These are phyloP conservation scores for Phytophthora uliginosa DNA, from an alignment of 352 stramenopile species.

Conservation along the genomic window DNA sequence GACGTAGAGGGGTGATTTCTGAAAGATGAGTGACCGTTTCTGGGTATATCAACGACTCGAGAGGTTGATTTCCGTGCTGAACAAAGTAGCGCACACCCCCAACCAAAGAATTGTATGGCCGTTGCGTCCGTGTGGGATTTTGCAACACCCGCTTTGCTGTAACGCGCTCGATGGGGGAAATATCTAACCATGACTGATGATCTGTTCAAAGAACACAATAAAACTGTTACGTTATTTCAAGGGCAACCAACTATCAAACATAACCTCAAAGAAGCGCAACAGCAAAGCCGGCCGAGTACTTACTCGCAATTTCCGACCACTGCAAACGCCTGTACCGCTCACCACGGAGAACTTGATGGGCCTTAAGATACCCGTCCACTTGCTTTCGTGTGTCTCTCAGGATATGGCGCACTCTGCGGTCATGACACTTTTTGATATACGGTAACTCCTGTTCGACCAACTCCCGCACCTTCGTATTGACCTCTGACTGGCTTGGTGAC, in stretches of 20 bases:
- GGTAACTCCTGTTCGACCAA: conserved; percentile 45
- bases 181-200: conserved; percentile 32
- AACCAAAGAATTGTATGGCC: conserved; percentile 48
- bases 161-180: conserved; percentile 47
- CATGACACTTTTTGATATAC: conserved; percentile 53
- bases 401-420: conserved; percentile 45
- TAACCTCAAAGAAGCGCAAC: neutral
- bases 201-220: conserved; percentile 28
- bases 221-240: neutral
- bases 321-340: conserved; percentile 35
- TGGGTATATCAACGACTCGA: conserved; percentile 42
- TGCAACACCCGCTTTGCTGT: conserved; percentile 37
- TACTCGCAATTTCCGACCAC: conserved; percentile 48
- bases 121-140: conserved; percentile 9
- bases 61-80: conserved; percentile 15
- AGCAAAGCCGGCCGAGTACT: conserved; percentile 9
- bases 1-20: conserved; percentile 55
- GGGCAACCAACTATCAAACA: neutral
- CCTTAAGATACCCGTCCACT: conserved; percentile 33
- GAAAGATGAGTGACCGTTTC: conserved; percentile 67
- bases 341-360: conserved; percentile 33
- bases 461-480: conserved; percentile 40
- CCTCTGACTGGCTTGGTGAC: conserved; percentile 36
- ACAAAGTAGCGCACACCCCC: conserved; percentile 54
- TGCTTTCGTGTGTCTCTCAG: conserved; percentile 44